Conservation (phyloP, 805 yeast species). For the Saccharomyces eubayanus region DNA sequence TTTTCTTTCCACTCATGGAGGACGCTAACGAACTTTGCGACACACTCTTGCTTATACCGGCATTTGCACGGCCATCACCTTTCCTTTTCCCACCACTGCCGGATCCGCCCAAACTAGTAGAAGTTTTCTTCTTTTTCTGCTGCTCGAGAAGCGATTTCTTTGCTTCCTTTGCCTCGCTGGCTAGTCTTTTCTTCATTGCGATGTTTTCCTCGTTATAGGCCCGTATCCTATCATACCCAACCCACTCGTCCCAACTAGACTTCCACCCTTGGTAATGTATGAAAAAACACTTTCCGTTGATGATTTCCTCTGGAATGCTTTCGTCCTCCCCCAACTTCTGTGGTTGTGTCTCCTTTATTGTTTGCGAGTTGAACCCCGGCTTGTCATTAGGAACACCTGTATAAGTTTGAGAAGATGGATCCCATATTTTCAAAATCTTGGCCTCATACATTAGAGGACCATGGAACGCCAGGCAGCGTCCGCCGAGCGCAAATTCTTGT, state of each 20-base stretch:
- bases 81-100: neutral
- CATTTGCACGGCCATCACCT: neutral
- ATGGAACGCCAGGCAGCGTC: constrained; percentile 68
- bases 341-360: constrained; percentile 21
- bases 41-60: neutral
- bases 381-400: neutral
- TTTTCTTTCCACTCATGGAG: constrained; percentile 1
- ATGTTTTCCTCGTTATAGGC: constrained; percentile 63
- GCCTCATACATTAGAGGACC: constrained; percentile 90
- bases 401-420: constrained; percentile 39
- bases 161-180: constrained; percentile 36
- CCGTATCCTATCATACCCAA: constrained; percentile 56
- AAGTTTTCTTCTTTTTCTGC: constrained; percentile 29
- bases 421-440: constrained; percentile 57
- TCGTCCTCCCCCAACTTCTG: constrained; percentile 15
- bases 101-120: neutral
- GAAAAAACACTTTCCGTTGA: constrained; percentile 41
- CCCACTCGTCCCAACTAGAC: constrained; percentile 96
- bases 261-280: constrained; percentile 97
- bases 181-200: constrained; percentile 51
- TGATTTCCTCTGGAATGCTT: constrained; percentile 32
- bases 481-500: constrained; percentile 20
- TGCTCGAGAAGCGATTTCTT: constrained; percentile 17
- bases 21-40: neutral
- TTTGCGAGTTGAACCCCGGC: constrained; percentile 6